phyloP scores from a whole-genome alignment of 345 rosid species.

The Viola odorata region DNA sequence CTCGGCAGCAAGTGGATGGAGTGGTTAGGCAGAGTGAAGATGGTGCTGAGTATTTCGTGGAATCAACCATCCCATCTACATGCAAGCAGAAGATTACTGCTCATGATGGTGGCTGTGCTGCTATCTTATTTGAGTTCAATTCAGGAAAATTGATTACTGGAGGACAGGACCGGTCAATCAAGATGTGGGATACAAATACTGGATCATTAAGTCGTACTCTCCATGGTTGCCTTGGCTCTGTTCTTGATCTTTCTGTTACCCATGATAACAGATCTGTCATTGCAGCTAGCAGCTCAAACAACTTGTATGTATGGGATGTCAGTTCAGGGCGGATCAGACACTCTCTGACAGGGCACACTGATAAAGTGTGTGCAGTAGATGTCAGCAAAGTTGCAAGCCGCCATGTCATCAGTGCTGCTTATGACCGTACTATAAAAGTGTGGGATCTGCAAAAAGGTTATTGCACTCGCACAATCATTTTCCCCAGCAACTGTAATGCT shows the following conservation, averaged over 20 bases:
- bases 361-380: conserved; percentile 93
- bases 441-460: conserved; percentile 98
- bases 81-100: conserved; percentile 76
- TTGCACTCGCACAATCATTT: conserved; percentile 85
- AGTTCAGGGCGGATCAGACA: conserved; percentile 70
- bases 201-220: conserved; percentile 64
- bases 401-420: conserved; percentile 81
- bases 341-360: conserved; percentile 81
- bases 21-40: conserved; percentile 85
- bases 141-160: conserved; percentile 75
- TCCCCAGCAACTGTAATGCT: conserved; percentile 86
- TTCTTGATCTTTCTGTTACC: conserved; percentile 77
- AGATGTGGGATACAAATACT: conserved; percentile 82
- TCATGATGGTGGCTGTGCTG: conserved; percentile 94
- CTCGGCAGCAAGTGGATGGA: conserved; percentile 92
- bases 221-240: conserved; percentile 78
- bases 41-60: conserved; percentile 79
- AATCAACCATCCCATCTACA: conserved; percentile 62
- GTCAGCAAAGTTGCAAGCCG: conserved; percentile 85
- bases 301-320: conserved; percentile 88
- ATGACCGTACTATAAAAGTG: conserved; percentile 91
- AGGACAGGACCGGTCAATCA: conserved; percentile 78
- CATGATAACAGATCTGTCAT: conserved; percentile 76
- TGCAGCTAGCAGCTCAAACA: conserved; percentile 96
- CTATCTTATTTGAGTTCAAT: conserved; percentile 69